Base-by-base conservation (phyloP, 2,329 filamentous ascomycete genomes). In the Paramyrothecium roridum region DNA sequence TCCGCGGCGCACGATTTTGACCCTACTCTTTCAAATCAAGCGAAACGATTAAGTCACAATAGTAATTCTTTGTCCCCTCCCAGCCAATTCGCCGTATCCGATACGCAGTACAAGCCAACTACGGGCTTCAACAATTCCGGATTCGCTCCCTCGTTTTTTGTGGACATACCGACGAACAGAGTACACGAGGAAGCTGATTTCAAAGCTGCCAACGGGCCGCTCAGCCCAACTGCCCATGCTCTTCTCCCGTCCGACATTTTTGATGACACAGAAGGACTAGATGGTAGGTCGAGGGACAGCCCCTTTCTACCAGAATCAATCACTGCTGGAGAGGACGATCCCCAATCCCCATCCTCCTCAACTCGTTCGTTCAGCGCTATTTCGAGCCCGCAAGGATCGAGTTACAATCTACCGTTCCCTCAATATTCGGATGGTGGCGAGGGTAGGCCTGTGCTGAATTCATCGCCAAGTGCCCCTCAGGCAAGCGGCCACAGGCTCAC, bases 181-280 rank as follows among this genome's bases (percentile, higher is more conserved):
- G 57, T 59, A 11, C 62, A 75, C 58, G 62, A 77, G 58, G 87
- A 89, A 33, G 80, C 84, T 2, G 86, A 88, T 19, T 73, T 87
- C 4, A 83, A 83, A 56, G 78, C 78, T 3, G 81, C 79, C 19
- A 85, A 83, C 26, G 89, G 88, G 2, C 88, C 88, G 1, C 82
- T 93, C 68, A 93, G 89, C 63, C 90, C 90, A 2, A 89, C 88
- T 3, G 90, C 90, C 2, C 86, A 88, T 26, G 82, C 87, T 17
- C 76, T 93, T 3, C 74, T 96, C 17, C 90, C 90, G 1, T 89
- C 89, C 7, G 77, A 76, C n/a, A 81, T 82, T 57, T 76, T 83
- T 58, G 85, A 88, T 52, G 87, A 89, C 61, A 68, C 62, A n/a
- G 75, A 86, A 48, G 86, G 87, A 50, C 79, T 86, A 43, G 85